phyloP scores from a whole-genome alignment of 805 yeast species.

The Candida chilensis region DNA sequence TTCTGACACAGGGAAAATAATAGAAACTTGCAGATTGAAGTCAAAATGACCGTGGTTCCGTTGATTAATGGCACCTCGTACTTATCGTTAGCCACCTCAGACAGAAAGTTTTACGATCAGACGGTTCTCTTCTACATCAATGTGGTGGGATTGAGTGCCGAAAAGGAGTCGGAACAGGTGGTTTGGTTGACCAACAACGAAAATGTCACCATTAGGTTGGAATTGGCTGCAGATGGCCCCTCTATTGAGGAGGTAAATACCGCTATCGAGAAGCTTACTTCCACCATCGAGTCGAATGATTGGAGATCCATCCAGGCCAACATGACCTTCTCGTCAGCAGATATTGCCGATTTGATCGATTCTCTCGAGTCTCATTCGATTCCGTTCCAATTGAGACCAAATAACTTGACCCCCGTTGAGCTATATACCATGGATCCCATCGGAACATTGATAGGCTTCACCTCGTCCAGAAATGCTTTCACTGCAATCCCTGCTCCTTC shows the following conservation, averaged over 20 bases:
- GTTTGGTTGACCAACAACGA: conserved; percentile 19
- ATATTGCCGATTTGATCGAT: conserved; percentile 25
- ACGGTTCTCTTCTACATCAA: conserved; percentile 51
- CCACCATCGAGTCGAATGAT: conserved; percentile 22
- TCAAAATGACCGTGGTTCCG: conserved; percentile 11
- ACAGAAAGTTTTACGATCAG: conserved; percentile 26
- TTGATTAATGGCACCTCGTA: conserved; percentile 50
- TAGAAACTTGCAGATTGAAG: too few species aligned
- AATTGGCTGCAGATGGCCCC: conserved; percentile 12
- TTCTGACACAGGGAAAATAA: too few species aligned
- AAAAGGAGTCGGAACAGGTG: conserved; percentile 13
- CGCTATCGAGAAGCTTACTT: conserved; percentile 13
- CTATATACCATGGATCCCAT: conserved; percentile 75
- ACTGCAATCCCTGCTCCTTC: conserved; percentile 31
- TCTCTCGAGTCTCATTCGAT: conserved; percentile 16
- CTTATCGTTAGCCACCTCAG: conserved; percentile 44
- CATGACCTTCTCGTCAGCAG: conserved; percentile 34
- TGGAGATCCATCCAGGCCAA: conserved; percentile 41
- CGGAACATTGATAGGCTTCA: conserved; percentile 76
- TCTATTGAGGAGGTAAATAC: conserved; percentile 12
- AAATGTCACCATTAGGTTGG: background rate
- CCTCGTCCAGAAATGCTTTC: conserved; percentile 49
- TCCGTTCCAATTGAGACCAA: conserved; percentile 56
- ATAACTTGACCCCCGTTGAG: conserved; percentile 66
- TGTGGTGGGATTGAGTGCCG: conserved; percentile 23